Percentiles rank a stretch among this genome's conserved stretches.
These are phyloP conservation scores for Apiospora rasikravindrae DNA, from an alignment of 2,329 filamentous ascomycete genomes.

Conservation along the genomic window DNA sequence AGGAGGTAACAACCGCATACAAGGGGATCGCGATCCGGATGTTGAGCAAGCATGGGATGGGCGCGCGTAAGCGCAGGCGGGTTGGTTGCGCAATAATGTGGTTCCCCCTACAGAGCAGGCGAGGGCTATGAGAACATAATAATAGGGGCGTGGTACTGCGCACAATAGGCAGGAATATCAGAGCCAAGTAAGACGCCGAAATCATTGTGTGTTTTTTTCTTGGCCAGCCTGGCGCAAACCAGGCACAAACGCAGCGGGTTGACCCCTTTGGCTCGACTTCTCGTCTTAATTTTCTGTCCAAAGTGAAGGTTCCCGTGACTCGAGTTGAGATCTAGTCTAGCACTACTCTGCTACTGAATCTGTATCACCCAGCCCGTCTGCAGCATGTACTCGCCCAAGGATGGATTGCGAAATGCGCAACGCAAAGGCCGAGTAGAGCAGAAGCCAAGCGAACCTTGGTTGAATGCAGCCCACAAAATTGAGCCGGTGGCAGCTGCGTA, in stretches of 20 bases:
- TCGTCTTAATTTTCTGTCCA: background rate
- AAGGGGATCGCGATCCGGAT: constrained; percentile 16
- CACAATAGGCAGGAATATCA: background rate
- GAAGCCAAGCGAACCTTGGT: constrained; percentile 15
- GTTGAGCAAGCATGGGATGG: constrained; percentile 12
- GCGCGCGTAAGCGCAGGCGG: constrained; percentile 16
- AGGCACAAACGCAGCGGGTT: background rate
- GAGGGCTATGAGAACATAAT: constrained; percentile 15
- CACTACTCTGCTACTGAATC: background rate
- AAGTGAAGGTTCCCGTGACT: background rate
- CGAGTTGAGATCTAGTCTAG: background rate
- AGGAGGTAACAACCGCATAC: background rate
- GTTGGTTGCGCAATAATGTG: constrained; percentile 17
- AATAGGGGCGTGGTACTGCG: background rate
- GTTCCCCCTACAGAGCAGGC: background rate
- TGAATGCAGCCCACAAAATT: constrained; percentile 11
- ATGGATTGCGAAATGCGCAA: background rate
- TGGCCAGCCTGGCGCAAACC: background rate
- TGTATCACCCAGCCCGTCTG: constrained; percentile 3
- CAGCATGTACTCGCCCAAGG: background rate
- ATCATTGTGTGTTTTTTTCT: background rate
- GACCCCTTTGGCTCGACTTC: background rate
- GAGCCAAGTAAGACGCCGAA: background rate
- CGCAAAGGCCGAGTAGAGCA: background rate
- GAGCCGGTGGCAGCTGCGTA: constrained; percentile 8